Conservation (phyloP, 345 rosid species). For the Lumnitzera racemosa region DNA sequence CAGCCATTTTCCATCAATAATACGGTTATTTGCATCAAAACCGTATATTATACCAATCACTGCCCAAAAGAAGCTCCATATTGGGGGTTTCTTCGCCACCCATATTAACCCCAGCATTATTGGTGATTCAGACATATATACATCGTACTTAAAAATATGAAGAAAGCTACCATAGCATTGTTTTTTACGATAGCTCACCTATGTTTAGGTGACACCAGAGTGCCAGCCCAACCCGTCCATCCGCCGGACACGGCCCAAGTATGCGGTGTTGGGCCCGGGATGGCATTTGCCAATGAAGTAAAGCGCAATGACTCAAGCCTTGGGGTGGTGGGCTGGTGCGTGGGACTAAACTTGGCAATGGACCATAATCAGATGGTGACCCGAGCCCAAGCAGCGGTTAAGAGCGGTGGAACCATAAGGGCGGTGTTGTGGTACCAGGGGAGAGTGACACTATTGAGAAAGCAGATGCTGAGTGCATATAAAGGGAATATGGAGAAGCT, state of each 20-base stretch:
- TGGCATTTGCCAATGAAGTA: constrained; percentile 34
- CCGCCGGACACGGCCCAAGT: constrained; percentile 16
- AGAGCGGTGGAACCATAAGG: too few relatives aligned
- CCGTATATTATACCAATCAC: too few relatives aligned
- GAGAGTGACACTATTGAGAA: background rate
- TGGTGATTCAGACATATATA: too few relatives aligned
- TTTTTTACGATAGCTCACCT: too few relatives aligned
- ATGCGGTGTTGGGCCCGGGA: constrained; percentile 45
- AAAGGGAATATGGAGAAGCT: constrained; percentile 27
- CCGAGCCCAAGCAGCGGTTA: constrained; percentile 23
- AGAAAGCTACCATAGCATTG: too few relatives aligned
- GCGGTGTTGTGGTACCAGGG: constrained; percentile 43
- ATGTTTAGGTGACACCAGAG: constrained; percentile 2
- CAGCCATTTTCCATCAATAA: too few relatives aligned
- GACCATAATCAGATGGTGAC: constrained; percentile 29
- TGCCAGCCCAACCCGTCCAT: constrained; percentile 21
- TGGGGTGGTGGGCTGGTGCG: constrained; percentile 35
- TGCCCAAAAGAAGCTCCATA: too few relatives aligned
- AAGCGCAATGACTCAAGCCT: background rate
- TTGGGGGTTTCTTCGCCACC: too few relatives aligned
- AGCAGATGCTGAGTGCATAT: constrained; percentile 28
- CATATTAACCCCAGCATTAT: too few relatives aligned
- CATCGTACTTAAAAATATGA: too few relatives aligned
- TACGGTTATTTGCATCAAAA: too few relatives aligned
- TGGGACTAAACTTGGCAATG: constrained; percentile 32